Conservation (phyloP, 208 protist genomes). For the Herpetomonas muscarum region DNA sequence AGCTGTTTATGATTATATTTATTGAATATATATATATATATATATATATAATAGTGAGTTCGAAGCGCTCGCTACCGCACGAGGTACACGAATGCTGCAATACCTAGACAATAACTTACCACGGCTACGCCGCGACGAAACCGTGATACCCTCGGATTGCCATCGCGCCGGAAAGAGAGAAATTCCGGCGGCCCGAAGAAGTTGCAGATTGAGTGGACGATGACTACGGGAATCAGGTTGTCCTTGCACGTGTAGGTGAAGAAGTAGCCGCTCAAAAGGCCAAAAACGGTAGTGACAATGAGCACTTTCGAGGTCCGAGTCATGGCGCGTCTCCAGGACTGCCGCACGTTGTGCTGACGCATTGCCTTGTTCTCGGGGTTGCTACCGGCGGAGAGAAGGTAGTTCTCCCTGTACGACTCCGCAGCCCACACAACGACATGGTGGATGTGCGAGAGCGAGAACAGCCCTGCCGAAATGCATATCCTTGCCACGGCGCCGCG, state of each 20-base stretch:
- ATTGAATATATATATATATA: slow-evolving; percentile 3
- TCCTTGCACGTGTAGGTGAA: slow-evolving; percentile 32
- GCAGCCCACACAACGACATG: slow-evolving; percentile 34
- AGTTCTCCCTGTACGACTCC: slow-evolving; percentile 22
- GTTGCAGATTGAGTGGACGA: slow-evolving; percentile 64
- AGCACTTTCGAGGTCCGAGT: slow-evolving; percentile 14
- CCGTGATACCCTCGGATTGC: background rate
- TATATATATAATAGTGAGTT: too few relatives aligned
- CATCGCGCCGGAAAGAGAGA: slow-evolving; percentile 9
- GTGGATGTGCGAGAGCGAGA: slow-evolving; percentile 63
- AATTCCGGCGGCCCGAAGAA: slow-evolving; percentile 51
- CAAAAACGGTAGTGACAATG: slow-evolving; percentile 39
- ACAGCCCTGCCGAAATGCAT: slow-evolving; percentile 38
- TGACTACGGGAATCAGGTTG: slow-evolving; percentile 37
- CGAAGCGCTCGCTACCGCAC: too few relatives aligned
- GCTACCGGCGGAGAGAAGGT: too few relatives aligned
- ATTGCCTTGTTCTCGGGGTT: background rate
- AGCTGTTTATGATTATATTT: too few relatives aligned
- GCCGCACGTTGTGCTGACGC: background rate
- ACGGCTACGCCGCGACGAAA: too few relatives aligned
- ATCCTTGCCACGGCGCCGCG: slow-evolving; percentile 25
- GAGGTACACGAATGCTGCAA: too few relatives aligned
- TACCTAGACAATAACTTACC: too few relatives aligned
- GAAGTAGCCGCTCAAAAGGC: slow-evolving; percentile 55
- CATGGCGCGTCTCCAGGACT: slow-evolving; percentile 19